A percentile compares a stretch with the other conserved stretches of the same genome.
Evolutionary conservation across 116 monocot genomes (phyloP).

Genomic region (Posidonia oceanica): DNA sequence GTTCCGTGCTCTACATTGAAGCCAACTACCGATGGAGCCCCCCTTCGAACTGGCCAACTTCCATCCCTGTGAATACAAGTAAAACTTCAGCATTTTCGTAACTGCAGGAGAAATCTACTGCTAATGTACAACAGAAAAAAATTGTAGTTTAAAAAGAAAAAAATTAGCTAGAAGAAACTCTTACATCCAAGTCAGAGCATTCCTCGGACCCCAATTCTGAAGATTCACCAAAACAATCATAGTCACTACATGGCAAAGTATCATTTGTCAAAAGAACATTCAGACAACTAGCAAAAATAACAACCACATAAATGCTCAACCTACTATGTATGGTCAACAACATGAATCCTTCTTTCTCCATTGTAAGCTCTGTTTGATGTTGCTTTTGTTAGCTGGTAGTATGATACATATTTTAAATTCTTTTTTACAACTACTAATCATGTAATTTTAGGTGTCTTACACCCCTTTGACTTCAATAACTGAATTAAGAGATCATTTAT

Average conservation of each 20-base stretch:
- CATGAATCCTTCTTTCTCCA: too few relatives aligned
- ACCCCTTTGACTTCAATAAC: too few relatives aligned
- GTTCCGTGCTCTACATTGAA: conserved; percentile 43
- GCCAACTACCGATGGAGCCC: conserved; percentile 55
- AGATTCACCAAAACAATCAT: not conserved
- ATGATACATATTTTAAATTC: too few relatives aligned
- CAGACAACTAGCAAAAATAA: too few relatives aligned
- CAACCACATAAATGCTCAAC: too few relatives aligned
- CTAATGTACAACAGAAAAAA: too few relatives aligned
- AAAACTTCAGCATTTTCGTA: not conserved
- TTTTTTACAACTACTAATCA: too few relatives aligned
- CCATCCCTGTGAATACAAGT: conserved; percentile 15
- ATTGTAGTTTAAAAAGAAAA: not conserved
- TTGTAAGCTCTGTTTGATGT: too few relatives aligned
- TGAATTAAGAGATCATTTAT: too few relatives aligned
- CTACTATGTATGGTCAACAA: too few relatives aligned
- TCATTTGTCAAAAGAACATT: not conserved
- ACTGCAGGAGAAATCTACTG: not conserved
- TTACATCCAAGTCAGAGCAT: conserved; percentile 1
- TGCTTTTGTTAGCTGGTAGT: too few relatives aligned
- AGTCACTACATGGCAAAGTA: not conserved
- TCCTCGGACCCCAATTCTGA: not conserved
- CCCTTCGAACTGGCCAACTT: conserved; percentile 4
- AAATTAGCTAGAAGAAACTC: not conserved
- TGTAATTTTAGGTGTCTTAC: too few relatives aligned